A percentile compares a stretch with the other conserved stretches of the same genome.
Conservation (phyloP, 306 rosid genomes). For the Citrullus amarus region DNA sequence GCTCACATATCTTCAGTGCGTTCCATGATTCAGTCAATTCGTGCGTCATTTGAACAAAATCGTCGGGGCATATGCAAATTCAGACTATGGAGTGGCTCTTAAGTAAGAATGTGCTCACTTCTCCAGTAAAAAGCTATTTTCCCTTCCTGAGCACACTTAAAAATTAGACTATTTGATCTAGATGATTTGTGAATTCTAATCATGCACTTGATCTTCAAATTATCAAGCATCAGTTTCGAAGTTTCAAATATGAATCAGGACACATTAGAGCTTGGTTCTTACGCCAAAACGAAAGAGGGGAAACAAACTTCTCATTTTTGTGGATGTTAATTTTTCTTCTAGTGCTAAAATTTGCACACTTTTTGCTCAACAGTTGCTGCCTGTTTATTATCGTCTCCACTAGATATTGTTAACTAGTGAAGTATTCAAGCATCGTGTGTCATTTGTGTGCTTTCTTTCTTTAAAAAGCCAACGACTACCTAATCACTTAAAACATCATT, state of each 20-base stretch:
- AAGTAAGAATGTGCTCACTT: constrained; percentile 11
- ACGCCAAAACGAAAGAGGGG: no score
- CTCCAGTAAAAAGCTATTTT: not conserved
- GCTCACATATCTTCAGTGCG: constrained; percentile 35
- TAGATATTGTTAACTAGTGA: not conserved
- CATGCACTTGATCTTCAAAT: not conserved
- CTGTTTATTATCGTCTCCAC: not conserved
- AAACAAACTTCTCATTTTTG: not conserved
- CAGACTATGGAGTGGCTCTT: constrained; percentile 46
- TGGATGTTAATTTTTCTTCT: not conserved
- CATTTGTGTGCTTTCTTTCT: not conserved
- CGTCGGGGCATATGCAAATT: constrained; percentile 82
- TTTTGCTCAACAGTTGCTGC: not conserved
- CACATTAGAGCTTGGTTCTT: not conserved
- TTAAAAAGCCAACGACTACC: no score
- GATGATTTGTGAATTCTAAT: not conserved
- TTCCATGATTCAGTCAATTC: constrained; percentile 59
- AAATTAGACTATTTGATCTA: not conserved
- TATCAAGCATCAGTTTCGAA: not conserved
- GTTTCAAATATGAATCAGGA: not conserved
- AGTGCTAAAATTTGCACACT: not conserved
- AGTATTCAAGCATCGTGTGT: not conserved
- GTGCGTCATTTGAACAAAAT: constrained; percentile 36
- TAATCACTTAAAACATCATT: no score
- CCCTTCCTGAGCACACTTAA: not conserved